Evolutionary conservation across 495 filamentous ascomycete genomes (phyloP), one percentile per base, ranked within the genome.

Genomic region (Hypomontagnella monticulosa): DNA sequence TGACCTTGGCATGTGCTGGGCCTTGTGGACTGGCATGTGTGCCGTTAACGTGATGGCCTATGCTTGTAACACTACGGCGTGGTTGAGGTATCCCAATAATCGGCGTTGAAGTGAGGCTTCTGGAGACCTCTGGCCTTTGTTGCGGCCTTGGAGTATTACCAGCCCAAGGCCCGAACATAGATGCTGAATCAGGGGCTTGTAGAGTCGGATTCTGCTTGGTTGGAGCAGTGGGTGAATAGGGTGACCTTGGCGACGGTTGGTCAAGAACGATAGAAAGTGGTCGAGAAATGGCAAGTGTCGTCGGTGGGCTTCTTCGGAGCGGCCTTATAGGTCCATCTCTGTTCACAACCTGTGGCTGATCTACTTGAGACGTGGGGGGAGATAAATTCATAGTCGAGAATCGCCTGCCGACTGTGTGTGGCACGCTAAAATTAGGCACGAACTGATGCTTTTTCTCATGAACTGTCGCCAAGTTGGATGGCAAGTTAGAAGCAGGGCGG

Each of bases 191-290:
- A 4, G 72, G 72, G 4, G 57, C 57, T 36, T 70, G 55, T 20
- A 71, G 54, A 16, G 54, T 43, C 33, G 48, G 16, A 7, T 33
- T 52, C 15, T 48, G 46, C 9, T 30, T 58, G 2, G 16, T 50
- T 34, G 53, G 18, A 30, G 16, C 12, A 15, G 20, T 61, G 15
- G 66, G 56, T 8, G 64, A 58, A 11, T 55, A 59, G 3, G 61
- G 62, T 18, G 69, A 63, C 58, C 40, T 62, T 8, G 81, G 81
- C 0, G 80, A 82, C 1, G 79, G 80, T 16, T 82, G 78, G 66
- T 84, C 81, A 27, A 75, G 67, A 3, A 84, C 82, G 23, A 81
- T 77, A 9, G 81, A 83, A 14, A 84, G 71, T 1, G 82, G 80
- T 8, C 81, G 75, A 36, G 70, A 75, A 48, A 81, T 74, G 34